A percentile compares a stretch with the other conserved stretches of the same genome.
phyloP scores from a whole-genome alignment of 495 filamentous ascomycete species.

The Aspergillus biplanus region DNA sequence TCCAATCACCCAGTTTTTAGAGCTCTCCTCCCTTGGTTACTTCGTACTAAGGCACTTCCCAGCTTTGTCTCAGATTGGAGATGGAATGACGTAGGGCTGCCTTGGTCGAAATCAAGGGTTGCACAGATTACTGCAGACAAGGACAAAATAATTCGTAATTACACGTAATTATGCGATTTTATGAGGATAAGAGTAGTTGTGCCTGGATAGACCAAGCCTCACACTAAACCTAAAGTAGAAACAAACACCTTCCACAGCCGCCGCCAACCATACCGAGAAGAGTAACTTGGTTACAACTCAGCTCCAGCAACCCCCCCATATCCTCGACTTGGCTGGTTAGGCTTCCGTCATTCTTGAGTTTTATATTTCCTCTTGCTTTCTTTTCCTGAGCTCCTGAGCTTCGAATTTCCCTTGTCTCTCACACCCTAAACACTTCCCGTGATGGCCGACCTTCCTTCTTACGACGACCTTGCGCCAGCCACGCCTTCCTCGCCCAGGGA shows the following conservation, averaged over 20 bases:
- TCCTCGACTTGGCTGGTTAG: constrained; percentile 14
- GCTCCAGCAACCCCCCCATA: constrained; percentile 5
- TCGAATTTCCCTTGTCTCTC: too few species aligned
- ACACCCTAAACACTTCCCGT: constrained; percentile 8
- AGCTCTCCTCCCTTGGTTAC: too few species aligned
- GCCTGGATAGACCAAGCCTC: constrained; percentile 19
- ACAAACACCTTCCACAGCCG: constrained; percentile 11
- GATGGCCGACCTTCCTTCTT: constrained; percentile 43
- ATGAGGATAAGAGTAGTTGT: background rate
- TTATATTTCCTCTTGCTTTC: background rate
- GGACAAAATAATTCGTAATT: too few species aligned
- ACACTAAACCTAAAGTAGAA: constrained; percentile 16
- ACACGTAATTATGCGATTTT: too few species aligned
- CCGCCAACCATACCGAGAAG: constrained; percentile 10
- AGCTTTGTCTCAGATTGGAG: too few species aligned
- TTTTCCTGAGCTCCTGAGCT: background rate
- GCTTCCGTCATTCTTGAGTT: constrained; percentile 22
- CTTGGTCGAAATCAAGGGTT: too few species aligned
- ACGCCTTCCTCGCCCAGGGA: constrained; percentile 34
- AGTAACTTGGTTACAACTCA: constrained; percentile 16
- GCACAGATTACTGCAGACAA: too few species aligned
- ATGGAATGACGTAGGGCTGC: too few species aligned
- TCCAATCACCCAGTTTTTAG: too few species aligned
- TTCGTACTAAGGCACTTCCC: too few species aligned
- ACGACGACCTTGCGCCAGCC: constrained; percentile 34